These are phyloP conservation scores for Polychaeton citri DNA, from an alignment of 2,329 filamentous ascomycete species.

Conservation along the genomic window DNA sequence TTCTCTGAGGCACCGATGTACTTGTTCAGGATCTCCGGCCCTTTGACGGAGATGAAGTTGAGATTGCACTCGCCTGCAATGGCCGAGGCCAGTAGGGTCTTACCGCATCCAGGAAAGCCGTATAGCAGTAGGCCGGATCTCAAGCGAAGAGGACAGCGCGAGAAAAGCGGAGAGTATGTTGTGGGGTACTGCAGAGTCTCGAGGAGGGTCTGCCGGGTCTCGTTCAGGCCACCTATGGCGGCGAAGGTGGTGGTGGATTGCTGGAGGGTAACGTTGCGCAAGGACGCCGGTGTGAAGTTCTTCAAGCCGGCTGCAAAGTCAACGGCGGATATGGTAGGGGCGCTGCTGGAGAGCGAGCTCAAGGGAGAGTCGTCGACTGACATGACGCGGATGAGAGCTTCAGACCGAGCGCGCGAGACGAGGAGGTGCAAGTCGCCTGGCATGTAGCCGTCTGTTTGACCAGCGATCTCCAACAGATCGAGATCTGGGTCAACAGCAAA, in stretches of 20 bases:
- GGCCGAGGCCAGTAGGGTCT: slow-evolving; percentile 86
- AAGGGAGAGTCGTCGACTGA: slow-evolving; percentile 19
- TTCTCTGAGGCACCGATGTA: slow-evolving; percentile 98
- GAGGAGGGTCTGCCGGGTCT: slow-evolving; percentile 79
- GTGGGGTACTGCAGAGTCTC: slow-evolving; percentile 96
- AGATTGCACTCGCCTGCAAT: slow-evolving; percentile 96
- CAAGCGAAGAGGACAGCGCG: slow-evolving; percentile 84
- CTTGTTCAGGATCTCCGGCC: slow-evolving; percentile 96
- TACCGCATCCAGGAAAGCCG: slow-evolving; percentile 90
- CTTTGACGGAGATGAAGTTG: slow-evolving; percentile 98
- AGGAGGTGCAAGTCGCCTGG: slow-evolving; percentile 81
- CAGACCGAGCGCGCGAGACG: slow-evolving; percentile 75
- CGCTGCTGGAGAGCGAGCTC: slow-evolving; percentile 24
- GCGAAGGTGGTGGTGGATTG: slow-evolving; percentile 86
- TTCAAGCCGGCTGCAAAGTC: slow-evolving; percentile 80
- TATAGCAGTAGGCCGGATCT: slow-evolving; percentile 88
- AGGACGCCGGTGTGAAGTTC: slow-evolving; percentile 87
- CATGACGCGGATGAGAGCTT: slow-evolving; percentile 79
- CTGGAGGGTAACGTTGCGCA: slow-evolving; percentile 88
- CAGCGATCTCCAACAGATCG: slow-evolving; percentile 84
- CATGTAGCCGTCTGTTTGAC: slow-evolving; percentile 95
- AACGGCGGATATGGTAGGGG: slow-evolving; percentile 20
- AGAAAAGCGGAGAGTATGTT: slow-evolving; percentile 95
- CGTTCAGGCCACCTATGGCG: slow-evolving; percentile 75
- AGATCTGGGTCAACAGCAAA: slow-evolving; percentile 65